phyloP scores from a whole-genome alignment of 1,284 basidiomycete species.

The Apiotrichum porosum region DNA sequence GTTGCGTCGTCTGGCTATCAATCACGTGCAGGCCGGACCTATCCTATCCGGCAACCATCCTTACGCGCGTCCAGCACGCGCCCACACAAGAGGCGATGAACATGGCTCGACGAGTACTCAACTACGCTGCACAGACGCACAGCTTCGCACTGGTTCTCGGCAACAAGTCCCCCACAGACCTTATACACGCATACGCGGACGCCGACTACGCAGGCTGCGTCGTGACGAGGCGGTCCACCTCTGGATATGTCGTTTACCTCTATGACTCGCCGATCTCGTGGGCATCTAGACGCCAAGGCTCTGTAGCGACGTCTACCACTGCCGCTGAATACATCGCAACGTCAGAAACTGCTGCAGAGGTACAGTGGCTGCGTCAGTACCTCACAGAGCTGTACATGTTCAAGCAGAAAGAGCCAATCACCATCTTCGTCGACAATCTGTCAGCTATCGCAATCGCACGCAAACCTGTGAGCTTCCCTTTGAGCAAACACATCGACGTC shows the following conservation, averaged over 20 bases:
- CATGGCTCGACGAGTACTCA: conserved; percentile 47
- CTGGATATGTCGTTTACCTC: conserved; percentile 47
- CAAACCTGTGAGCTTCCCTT: conserved; percentile 38
- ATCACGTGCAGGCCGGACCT: conserved; percentile 30
- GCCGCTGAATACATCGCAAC: conserved; percentile 52
- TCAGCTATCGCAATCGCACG: conserved; percentile 44
- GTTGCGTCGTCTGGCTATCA: conserved; percentile 26
- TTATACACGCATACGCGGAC: not conserved
- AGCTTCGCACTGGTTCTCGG: conserved; percentile 31
- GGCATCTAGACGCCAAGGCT: conserved; percentile 47
- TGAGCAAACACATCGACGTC: conserved; percentile 52
- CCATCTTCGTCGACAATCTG: conserved; percentile 46
- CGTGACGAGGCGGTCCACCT: conserved; percentile 35
- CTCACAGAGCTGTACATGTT: conserved; percentile 25
- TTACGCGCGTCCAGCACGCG: conserved; percentile 18
- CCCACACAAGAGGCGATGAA: conserved; percentile 44
- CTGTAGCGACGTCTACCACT: conserved; percentile 44
- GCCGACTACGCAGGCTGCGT: conserved; percentile 1
- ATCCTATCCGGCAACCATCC: conserved; percentile 24
- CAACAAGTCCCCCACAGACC: not conserved
- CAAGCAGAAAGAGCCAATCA: too few species aligned
- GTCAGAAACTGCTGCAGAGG: conserved; percentile 52
- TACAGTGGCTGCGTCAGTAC: conserved; percentile 44
- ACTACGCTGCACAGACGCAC: conserved; percentile 47
- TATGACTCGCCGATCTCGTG: conserved; percentile 46